Evolutionary conservation across 2,329 filamentous ascomycete species (phyloP), one percentile per base, ranked within the genome.

Genomic region (Tolypocladium nubicola): DNA sequence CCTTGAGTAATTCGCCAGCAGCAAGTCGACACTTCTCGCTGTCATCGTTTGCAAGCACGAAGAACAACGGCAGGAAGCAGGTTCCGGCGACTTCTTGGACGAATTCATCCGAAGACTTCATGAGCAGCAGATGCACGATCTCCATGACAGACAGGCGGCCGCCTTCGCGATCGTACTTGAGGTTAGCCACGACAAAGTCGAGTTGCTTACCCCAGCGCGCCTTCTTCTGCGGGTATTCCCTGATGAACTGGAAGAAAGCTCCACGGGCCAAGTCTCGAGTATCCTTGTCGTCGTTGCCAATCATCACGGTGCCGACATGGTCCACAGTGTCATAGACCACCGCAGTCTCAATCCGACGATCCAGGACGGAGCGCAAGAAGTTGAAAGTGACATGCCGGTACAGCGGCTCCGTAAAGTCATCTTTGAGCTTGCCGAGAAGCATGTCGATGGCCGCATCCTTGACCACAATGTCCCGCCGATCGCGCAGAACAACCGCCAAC

Each of bases 121-220:
- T 85, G 26, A 97, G 77, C n/a, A 99, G 77, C 49, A 92, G 79
- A 67, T 96, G 87, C 52, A 97, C 79, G 3, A 93, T 85, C 72
- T 99, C 94, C 83, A 99, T 90, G 35, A 97, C 90, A 1, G 92
- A 97, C 60, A 96, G 79, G 41, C 95, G 83, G 35, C 94, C 94
- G 59, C 94, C 89, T 63, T 91, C 86, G 65, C 95, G 85, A 49
- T 93, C 85, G 70, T 97, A 99, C 59, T 93, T 87, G 62, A 99
- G 77, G 67, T 99, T 99, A 65, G 89, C 89, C 54, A 95, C 82
- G 53, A 99, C 79, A 68, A 97, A 99, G 57, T 81, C 84, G 54
- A 97, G 80, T 68, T 97, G 93, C 69, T 96, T 96, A 43, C 83
- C 81, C 86, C 94, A 95, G 16, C 94, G 82, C 61, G 85, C 88